Evolutionary conservation across 441 rosid species (phyloP).

Genomic region (Eruca vesicaria): DNA sequence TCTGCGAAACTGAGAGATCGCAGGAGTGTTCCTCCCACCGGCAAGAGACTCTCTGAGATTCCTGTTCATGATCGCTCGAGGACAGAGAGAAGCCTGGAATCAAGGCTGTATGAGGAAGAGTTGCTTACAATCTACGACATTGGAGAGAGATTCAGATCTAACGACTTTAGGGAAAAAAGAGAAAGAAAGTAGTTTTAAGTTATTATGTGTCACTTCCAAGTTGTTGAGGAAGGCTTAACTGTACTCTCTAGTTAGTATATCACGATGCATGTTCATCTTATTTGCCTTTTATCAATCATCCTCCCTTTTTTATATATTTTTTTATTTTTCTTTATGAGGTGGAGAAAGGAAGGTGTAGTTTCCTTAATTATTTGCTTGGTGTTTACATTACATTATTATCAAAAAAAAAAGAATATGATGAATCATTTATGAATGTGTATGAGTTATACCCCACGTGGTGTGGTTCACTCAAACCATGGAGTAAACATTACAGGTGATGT

Average conservation of each 20-base stretch:
- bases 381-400: background rate
- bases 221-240: conserved; percentile 22
- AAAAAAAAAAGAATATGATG: background rate
- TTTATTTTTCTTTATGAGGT: conserved; percentile 22
- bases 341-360: conserved; percentile 12
- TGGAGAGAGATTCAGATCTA: conserved; percentile 33
- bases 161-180: background rate
- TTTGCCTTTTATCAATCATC: conserved; percentile 27
- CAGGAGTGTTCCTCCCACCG: conserved; percentile 52
- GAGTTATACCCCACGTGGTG: conserved; percentile 33
- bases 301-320: background rate
- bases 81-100: conserved; percentile 16
- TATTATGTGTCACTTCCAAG: conserved; percentile 36
- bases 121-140: conserved; percentile 30
- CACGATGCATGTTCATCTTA: conserved; percentile 41
- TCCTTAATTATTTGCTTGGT: background rate
- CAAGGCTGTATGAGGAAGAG: conserved; percentile 20
- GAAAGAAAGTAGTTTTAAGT: background rate
- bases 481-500: background rate
- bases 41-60: conserved; percentile 55
- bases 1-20: conserved; percentile 56
- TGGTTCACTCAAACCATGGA: background rate
- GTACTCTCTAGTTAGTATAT: background rate
- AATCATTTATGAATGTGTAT: conserved; percentile 10
- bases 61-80: conserved; percentile 34